Evolutionary conservation across 306 rosid genomes (phyloP).

Genomic region (Malus asiatica): DNA sequence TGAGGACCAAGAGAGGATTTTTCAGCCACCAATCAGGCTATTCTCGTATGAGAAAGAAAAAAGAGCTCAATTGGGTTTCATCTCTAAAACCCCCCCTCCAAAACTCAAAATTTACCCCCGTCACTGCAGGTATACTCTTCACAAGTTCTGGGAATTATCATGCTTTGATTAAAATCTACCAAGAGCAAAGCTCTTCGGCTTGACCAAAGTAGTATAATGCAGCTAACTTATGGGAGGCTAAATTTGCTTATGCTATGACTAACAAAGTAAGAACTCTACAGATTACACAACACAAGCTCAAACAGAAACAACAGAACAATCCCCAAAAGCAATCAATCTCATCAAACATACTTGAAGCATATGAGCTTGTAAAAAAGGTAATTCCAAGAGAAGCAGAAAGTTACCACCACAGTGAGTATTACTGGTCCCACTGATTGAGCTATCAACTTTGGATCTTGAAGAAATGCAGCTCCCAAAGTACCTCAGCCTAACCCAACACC

Average conservation of each 20-base stretch:
- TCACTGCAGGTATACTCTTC: background rate
- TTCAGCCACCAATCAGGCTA: background rate
- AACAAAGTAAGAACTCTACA: conserved; percentile 1
- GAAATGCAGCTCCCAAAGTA: conserved; percentile 89
- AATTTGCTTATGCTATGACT: conserved; percentile 6
- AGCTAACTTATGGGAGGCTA: background rate
- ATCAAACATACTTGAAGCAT: background rate
- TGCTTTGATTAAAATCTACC: background rate
- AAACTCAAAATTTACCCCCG: background rate
- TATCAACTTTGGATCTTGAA: conserved; percentile 98
- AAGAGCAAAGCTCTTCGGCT: conserved; percentile 8
- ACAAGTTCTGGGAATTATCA: background rate
- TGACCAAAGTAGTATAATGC: conserved; percentile 11
- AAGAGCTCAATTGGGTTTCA: background rate
- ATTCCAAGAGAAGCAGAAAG: conserved; percentile 8
- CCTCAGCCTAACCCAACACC: conserved; percentile 82
- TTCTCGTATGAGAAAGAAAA: background rate
- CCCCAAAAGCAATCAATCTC: conserved; percentile 4
- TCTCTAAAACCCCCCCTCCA: background rate
- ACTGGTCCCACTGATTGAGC: conserved; percentile 74
- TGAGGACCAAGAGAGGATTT: background rate
- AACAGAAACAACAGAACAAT: conserved; percentile 1
- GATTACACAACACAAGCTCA: background rate
- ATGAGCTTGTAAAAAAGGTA: conserved; percentile 5
- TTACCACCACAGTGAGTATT: conserved; percentile 79